phyloP scores from a whole-genome alignment of 116 monocot genomes.

The Posidonia oceanica region DNA sequence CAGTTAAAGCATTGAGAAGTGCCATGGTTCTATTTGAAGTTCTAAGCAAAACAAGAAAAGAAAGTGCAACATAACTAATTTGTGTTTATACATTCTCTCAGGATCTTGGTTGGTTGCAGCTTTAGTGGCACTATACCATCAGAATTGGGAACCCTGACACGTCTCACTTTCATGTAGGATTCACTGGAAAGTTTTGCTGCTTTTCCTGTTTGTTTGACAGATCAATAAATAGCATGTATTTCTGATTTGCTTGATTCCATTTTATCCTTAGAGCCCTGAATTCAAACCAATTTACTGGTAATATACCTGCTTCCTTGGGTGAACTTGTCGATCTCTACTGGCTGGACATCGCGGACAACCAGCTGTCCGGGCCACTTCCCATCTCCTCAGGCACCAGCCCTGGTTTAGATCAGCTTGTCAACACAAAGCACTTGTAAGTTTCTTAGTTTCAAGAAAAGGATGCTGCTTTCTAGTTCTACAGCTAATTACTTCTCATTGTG shows the following conservation, averaged over 20 bases:
- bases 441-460: not conserved
- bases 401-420: conserved; percentile 66
- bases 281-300: conserved; percentile 72
- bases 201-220: not conserved
- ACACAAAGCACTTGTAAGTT: conserved; percentile 87
- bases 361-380: conserved; percentile 56
- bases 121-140: conserved; percentile 63
- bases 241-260: not conserved
- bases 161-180: conserved; percentile 61
- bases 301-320: conserved; percentile 66
- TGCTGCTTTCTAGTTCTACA: not conserved
- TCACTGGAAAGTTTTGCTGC: not conserved
- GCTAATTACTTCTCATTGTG: not conserved
- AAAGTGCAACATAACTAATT: not conserved
- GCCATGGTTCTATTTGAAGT: conserved; percentile 2
- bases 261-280: conserved; percentile 57
- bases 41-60: not conserved
- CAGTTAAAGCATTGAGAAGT: not conserved
- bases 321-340: conserved; percentile 59
- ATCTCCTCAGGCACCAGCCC: conserved; percentile 38
- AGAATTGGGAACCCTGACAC: conserved; percentile 41
- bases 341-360: conserved; percentile 85
- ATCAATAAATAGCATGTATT: not conserved
- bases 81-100: conserved; percentile 11
- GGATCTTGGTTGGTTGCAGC: conserved; percentile 68